Evolutionary conservation across 345 rosid species (phyloP).

Genomic region (Euphorbia lathyris): DNA sequence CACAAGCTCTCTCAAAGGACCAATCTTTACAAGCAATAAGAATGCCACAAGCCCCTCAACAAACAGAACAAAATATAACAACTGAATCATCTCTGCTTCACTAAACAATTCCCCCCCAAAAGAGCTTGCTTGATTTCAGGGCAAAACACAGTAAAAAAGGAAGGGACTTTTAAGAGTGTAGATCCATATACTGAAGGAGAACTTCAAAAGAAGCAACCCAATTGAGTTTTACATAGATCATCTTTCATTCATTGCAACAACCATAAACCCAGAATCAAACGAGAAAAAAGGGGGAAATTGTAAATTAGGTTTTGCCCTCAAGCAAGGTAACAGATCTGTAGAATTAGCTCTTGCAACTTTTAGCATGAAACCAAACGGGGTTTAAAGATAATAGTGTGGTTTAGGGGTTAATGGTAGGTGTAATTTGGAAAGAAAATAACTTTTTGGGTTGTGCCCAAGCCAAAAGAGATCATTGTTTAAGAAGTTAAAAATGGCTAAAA

Average conservation of each 20-base stretch:
- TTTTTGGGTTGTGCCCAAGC: constrained; percentile 4
- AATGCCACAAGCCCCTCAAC: constrained; percentile 71
- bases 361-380: constrained; percentile 14
- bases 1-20: constrained; percentile 87
- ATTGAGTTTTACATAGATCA: neutral
- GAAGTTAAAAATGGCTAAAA: neutral
- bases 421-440: constrained; percentile 14
- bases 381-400: neutral
- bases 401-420: constrained; percentile 16
- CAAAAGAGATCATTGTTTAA: neutral
- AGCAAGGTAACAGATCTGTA: constrained; percentile 22
- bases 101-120: constrained; percentile 15
- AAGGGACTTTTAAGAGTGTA: neutral
- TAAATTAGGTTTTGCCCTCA: constrained; percentile 4
- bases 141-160: neutral
- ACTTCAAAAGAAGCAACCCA: constrained; percentile 9
- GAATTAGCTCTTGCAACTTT: constrained; percentile 11
- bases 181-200: constrained; percentile 2
- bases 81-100: constrained; percentile 64
- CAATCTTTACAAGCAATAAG: constrained; percentile 70
- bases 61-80: constrained; percentile 75
- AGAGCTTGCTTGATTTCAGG: constrained; percentile 5
- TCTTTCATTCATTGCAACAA: neutral
- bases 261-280: neutral
- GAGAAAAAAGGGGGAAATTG: neutral